phyloP scores from a whole-genome alignment of 805 yeast species.

The Dipodascus geniculatus region DNA sequence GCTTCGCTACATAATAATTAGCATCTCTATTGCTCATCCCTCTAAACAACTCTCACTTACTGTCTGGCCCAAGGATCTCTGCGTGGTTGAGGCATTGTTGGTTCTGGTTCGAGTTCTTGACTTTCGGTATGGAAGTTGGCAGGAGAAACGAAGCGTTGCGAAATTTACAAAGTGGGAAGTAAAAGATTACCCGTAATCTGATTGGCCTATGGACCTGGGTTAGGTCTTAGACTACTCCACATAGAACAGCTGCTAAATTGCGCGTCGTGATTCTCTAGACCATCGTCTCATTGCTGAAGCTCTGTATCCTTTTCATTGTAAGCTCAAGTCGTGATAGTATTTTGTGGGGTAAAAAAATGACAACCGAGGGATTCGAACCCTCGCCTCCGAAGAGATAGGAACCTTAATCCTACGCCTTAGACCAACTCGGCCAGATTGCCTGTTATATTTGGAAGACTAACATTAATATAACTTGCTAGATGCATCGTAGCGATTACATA shows the following conservation, averaged over 20 bases:
- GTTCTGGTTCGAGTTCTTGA: too few relatives aligned
- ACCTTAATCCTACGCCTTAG: constrained; percentile 68
- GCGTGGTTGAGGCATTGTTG: constrained; percentile 14
- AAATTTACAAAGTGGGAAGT: neutral
- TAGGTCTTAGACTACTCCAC: too few relatives aligned
- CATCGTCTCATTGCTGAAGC: too few relatives aligned
- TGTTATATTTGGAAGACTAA: too few relatives aligned
- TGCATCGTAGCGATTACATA: too few relatives aligned
- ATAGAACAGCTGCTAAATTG: too few relatives aligned
- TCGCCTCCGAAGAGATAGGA: constrained; percentile 79
- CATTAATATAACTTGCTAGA: too few relatives aligned
- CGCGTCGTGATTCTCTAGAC: too few relatives aligned
- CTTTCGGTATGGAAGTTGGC: neutral
- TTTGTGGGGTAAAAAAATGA: constrained; percentile 30
- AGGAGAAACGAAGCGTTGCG: neutral
- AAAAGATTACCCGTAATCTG: neutral
- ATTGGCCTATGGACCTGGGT: neutral
- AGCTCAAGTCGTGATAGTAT: too few relatives aligned
- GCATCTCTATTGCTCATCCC: neutral
- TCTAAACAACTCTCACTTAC: constrained; percentile 22
- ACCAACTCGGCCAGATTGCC: constrained; percentile 64
- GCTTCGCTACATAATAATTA: constrained; percentile 49
- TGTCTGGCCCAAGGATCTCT: constrained; percentile 42
- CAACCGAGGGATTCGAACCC: constrained; percentile 81
- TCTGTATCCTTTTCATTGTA: too few relatives aligned